These are phyloP conservation scores for Porodaedalea pini DNA, from an alignment of 1,284 basidiomycete genomes.

Conservation along the genomic window DNA sequence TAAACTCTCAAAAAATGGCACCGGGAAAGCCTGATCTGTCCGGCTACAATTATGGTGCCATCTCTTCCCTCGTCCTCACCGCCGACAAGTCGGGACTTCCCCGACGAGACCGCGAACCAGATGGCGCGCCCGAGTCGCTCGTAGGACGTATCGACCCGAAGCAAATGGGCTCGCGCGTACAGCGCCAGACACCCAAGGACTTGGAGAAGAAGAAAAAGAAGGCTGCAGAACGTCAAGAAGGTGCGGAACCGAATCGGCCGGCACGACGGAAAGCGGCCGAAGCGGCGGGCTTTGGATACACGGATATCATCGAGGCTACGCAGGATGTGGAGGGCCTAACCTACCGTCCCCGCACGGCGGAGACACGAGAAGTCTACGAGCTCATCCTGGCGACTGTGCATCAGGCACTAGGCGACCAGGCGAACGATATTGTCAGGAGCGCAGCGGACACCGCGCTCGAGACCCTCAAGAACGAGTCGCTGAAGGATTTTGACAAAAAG, in stretches of 20 bases:
- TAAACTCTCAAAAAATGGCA: slow-evolving; percentile 14
- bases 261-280: slow-evolving; percentile 53
- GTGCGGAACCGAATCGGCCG: slow-evolving; percentile 54
- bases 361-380: slow-evolving; percentile 94
- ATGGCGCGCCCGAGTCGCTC: slow-evolving; percentile 92
- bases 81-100: slow-evolving; percentile 75
- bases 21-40: slow-evolving; percentile 71
- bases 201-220: slow-evolving; percentile 95
- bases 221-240: slow-evolving; percentile 54
- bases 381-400: slow-evolving; percentile 87
- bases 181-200: slow-evolving; percentile 83
- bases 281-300: slow-evolving; percentile 66
- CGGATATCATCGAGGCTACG: slow-evolving; percentile 90
- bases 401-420: slow-evolving; percentile 86
- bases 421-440: slow-evolving; percentile 91
- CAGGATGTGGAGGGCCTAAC: slow-evolving; percentile 90
- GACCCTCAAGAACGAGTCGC: slow-evolving; percentile 82
- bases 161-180: slow-evolving; percentile 92
- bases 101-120: slow-evolving; percentile 88
- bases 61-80: slow-evolving; percentile 83
- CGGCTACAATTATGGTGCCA: slow-evolving; percentile 87
- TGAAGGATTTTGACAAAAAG: slow-evolving; percentile 99
- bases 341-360: slow-evolving; percentile 89
- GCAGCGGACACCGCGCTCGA: slow-evolving; percentile 92
- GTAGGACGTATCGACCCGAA: slow-evolving; percentile 86